These are phyloP conservation scores for Acanthamoeba quina DNA, from an alignment of 208 protist genomes.

Conservation along the genomic window DNA sequence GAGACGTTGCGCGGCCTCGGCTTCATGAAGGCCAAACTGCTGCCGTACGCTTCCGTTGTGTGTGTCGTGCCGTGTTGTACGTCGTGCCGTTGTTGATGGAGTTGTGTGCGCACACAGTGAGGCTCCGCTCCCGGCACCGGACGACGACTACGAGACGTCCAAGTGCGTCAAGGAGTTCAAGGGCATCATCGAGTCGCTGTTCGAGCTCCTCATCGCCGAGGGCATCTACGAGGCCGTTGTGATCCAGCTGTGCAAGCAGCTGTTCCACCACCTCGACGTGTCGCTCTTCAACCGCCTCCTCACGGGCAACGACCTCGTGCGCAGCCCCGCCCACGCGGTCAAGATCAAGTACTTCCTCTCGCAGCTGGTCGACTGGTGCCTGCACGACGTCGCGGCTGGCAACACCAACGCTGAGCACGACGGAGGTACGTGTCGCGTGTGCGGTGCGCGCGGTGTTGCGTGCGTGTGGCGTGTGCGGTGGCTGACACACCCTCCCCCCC, in stretches of 20 bases:
- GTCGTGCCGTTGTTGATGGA: background rate
- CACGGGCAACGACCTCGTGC: background rate
- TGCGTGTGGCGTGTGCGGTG: background rate
- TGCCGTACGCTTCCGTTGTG: background rate
- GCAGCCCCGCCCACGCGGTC: background rate
- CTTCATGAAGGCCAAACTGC: background rate
- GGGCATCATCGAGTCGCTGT: slow-evolving; percentile 17
- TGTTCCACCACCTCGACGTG: slow-evolving; percentile 48
- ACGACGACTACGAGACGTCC: background rate
- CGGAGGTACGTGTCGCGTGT: background rate
- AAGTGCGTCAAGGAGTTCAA: slow-evolving; percentile 29
- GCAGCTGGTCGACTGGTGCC: slow-evolving; percentile 53
- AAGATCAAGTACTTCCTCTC: slow-evolving; percentile 70
- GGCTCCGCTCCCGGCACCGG: background rate
- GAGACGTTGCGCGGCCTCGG: background rate
- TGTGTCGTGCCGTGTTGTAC: too few species aligned
- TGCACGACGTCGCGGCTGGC: background rate
- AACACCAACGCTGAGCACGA: background rate
- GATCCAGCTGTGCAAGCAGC: slow-evolving; percentile 49
- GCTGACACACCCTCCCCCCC: background rate
- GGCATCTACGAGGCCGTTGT: slow-evolving; percentile 13
- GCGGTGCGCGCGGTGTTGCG: too few species aligned
- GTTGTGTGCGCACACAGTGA: background rate
- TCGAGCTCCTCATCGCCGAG: slow-evolving; percentile 12
- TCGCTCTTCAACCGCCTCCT: slow-evolving; percentile 16